A percentile compares a stretch with the other conserved stretches of the same genome.
These are phyloP conservation scores for Hura crepitans DNA, from an alignment of 441 rosid genomes.

Conservation along the genomic window DNA sequence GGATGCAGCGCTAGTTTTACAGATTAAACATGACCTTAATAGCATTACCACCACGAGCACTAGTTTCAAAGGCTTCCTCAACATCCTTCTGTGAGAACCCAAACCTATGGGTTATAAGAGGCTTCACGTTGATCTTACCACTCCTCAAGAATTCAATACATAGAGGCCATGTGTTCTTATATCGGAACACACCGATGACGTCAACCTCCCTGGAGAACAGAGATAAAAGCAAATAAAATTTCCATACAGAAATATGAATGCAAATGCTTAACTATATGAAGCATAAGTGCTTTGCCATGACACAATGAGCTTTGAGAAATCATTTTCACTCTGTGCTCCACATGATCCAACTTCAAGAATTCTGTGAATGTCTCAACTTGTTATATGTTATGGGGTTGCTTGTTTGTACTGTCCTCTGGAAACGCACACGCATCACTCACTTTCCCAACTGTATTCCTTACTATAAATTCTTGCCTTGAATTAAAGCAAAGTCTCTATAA, in stretches of 20 bases:
- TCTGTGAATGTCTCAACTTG: neutral
- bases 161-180: conserved; percentile 86
- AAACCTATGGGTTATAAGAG: conserved; percentile 79
- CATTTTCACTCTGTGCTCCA: too few species aligned
- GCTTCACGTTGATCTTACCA: conserved; percentile 85
- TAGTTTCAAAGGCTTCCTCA: conserved; percentile 78
- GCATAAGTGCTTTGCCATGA: neutral
- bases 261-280: too few species aligned
- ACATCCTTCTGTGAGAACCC: conserved; percentile 87
- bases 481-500: neutral
- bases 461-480: neutral
- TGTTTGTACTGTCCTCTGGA: too few species aligned
- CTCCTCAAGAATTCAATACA: conserved; percentile 71
- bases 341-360: neutral
- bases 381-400: too few species aligned
- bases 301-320: neutral
- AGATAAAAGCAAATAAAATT: neutral
- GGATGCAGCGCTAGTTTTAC: conserved; percentile 21
- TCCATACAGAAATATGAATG: neutral
- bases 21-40: conserved; percentile 93
- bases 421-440: neutral
- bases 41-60: conserved; percentile 79
- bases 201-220: conserved; percentile 64
- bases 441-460: neutral
- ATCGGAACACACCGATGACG: conserved; percentile 70